phyloP scores from a whole-genome alignment of 1,284 basidiomycete genomes.

The Moesziomyces aphidis region DNA sequence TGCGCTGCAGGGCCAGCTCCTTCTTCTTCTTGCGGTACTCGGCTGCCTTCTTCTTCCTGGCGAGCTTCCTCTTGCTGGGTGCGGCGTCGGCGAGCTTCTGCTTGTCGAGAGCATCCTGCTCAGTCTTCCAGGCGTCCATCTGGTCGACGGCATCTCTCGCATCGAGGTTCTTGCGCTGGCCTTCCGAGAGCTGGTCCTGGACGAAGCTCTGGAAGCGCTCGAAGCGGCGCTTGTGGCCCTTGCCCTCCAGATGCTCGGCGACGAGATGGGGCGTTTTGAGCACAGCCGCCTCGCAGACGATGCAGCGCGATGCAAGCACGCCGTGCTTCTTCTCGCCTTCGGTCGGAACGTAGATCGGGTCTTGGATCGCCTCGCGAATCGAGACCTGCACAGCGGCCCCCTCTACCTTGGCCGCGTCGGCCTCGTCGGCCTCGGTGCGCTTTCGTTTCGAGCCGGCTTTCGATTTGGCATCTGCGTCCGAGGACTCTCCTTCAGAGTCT shows the following conservation, averaged over 20 bases:
- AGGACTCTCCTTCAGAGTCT: slow-evolving; percentile 1
- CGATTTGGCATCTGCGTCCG: slow-evolving; percentile 1
- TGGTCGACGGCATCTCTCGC: slow-evolving; percentile 41
- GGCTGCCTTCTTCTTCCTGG: slow-evolving; percentile 34
- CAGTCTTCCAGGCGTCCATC: slow-evolving; percentile 35
- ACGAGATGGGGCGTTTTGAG: slow-evolving; percentile 37
- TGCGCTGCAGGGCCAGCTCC: slow-evolving; percentile 22
- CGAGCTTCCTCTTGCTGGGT: slow-evolving; percentile 19
- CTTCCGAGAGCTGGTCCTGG: slow-evolving; percentile 18
- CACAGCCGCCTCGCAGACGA: slow-evolving; percentile 39
- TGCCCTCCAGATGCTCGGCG: slow-evolving; percentile 30
- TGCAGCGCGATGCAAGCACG: slow-evolving; percentile 32
- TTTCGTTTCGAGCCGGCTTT: slow-evolving; percentile 31
- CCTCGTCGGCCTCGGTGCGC: slow-evolving; percentile 12
- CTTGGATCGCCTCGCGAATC: slow-evolving; percentile 34
- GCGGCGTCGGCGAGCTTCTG: slow-evolving; percentile 22
- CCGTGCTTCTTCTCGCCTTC: slow-evolving; percentile 46
- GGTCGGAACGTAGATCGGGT: slow-evolving; percentile 46
- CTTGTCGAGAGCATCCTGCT: slow-evolving; percentile 23
- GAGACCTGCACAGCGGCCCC: slow-evolving; percentile 26
- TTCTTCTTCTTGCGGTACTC: slow-evolving; percentile 36
- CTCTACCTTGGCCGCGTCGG: slow-evolving; percentile 8
- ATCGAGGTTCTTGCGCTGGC: slow-evolving; percentile 26
- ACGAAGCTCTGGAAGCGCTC: slow-evolving; percentile 37
- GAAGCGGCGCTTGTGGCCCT: slow-evolving; percentile 37